A percentile compares a stretch with the other conserved stretches of the same genome.
These are phyloP conservation scores for Aspergillus sp. DNA, from an alignment of 2,329 filamentous ascomycete species.

Conservation along the genomic window DNA sequence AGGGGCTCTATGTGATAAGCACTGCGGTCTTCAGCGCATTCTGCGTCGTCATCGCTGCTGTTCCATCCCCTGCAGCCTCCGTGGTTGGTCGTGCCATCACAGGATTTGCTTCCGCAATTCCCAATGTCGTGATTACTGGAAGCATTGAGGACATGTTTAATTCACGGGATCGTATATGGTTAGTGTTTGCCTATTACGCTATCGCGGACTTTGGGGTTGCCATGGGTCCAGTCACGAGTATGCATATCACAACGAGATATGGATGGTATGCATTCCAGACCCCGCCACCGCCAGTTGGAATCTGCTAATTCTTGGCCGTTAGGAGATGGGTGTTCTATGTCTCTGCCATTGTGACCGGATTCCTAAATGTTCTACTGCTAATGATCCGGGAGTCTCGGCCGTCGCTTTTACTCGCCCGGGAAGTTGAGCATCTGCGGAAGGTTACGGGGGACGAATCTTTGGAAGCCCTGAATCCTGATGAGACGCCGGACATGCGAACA, in stretches of 20 bases:
- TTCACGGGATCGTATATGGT: constrained; percentile 36
- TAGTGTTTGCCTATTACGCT: constrained; percentile 37
- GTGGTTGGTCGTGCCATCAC: constrained; percentile 34
- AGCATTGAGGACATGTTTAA: constrained; percentile 45
- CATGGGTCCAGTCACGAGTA: constrained; percentile 37
- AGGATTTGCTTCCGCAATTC: constrained; percentile 40
- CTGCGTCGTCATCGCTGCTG: constrained; percentile 28
- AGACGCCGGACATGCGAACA: constrained; percentile 27
- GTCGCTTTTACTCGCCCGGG: constrained; percentile 29
- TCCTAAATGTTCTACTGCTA: constrained; percentile 26
- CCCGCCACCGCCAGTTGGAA: background rate
- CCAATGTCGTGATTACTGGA: constrained; percentile 38
- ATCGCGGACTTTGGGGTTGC: constrained; percentile 35
- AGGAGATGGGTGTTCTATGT: constrained; percentile 41
- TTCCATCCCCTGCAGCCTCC: constrained; percentile 25
- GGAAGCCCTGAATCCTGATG: constrained; percentile 32
- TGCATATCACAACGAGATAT: constrained; percentile 28
- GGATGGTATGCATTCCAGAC: constrained; percentile 26
- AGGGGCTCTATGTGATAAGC: constrained; percentile 21
- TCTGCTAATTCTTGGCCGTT: background rate
- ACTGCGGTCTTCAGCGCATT: constrained; percentile 14
- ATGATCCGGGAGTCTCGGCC: constrained; percentile 38
- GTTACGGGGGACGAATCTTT: constrained; percentile 19
- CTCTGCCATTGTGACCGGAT: constrained; percentile 29
- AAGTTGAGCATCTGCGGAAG: constrained; percentile 22